Evolutionary conservation across 768 basidiomycete genomes (phyloP).

Genomic region (Phaffia australis): DNA sequence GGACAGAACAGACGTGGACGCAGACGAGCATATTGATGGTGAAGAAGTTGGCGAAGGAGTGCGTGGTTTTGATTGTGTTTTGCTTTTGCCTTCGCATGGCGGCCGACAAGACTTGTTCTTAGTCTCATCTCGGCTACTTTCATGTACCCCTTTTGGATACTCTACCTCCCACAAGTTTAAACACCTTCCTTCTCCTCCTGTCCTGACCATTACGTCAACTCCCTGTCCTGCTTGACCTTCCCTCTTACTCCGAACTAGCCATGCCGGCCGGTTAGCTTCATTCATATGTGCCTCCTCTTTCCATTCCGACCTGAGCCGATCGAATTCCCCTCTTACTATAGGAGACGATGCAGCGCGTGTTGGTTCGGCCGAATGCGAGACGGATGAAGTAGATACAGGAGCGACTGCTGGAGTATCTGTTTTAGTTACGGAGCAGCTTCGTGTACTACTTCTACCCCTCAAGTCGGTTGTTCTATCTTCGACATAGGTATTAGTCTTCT

Average conservation of each 20-base stretch:
- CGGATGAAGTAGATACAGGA: neutral
- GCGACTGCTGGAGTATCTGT: neutral
- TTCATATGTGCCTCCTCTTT: slow-evolving; percentile 9
- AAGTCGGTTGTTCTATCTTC: neutral
- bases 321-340: slow-evolving; percentile 13
- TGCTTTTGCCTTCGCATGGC: neutral
- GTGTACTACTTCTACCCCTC: neutral
- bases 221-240: slow-evolving; percentile 11
- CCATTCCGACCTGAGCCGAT: slow-evolving; percentile 3
- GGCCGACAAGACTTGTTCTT: neutral
- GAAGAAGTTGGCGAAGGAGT: neutral
- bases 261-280: slow-evolving; percentile 17
- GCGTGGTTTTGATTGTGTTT: neutral
- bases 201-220: slow-evolving; percentile 4
- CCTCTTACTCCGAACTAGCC: slow-evolving; percentile 13
- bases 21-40: neutral
- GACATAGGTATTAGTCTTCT: slow-evolving; percentile 3
- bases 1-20: neutral
- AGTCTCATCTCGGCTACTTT: neutral
- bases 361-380: slow-evolving; percentile 4
- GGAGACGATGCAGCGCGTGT: neutral
- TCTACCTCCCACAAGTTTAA: slow-evolving; percentile 16
- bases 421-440: neutral
- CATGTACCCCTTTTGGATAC: neutral
- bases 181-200: slow-evolving; percentile 7